Percentiles rank a stretch among this genome's conserved stretches.
These are phyloP conservation scores for Rostrohypoxylon terebratum DNA, from an alignment of 495 filamentous ascomycete genomes.

Conservation along the genomic window DNA sequence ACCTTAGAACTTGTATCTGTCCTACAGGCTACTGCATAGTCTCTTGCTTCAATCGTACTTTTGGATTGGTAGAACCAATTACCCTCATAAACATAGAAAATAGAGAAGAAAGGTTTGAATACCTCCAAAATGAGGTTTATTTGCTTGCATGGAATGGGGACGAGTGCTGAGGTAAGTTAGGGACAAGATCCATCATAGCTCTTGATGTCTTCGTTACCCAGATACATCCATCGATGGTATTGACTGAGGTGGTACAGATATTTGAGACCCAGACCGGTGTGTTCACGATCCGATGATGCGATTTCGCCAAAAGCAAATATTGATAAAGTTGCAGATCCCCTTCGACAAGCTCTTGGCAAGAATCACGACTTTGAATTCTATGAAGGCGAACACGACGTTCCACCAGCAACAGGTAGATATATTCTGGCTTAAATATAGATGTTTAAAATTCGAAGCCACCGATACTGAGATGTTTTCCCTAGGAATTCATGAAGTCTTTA, in stretches of 20 bases:
- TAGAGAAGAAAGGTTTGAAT: not conserved
- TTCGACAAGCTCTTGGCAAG: constrained; percentile 13
- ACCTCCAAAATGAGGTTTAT: not conserved
- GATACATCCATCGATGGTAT: too few species aligned
- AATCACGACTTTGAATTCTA: constrained; percentile 7
- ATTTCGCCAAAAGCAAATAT: not conserved
- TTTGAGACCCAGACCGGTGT: constrained; percentile 2
- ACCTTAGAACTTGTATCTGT: not conserved
- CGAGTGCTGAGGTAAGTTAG: constrained; percentile 5
- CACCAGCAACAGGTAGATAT: not conserved
- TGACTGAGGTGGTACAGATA: not conserved
- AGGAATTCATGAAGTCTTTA: constrained; percentile 4
- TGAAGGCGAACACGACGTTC: constrained; percentile 6
- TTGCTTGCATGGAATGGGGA: constrained; percentile 6
- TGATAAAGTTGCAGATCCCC: not conserved
- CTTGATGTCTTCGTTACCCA: not conserved
- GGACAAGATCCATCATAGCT: not conserved
- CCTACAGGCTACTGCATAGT: not conserved
- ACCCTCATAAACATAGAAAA: too few species aligned
- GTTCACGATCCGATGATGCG: not conserved
- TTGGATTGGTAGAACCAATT: not conserved
- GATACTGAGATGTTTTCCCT: not conserved
- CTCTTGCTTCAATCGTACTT: not conserved
- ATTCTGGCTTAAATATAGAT: not conserved
- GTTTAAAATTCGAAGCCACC: not conserved